Percentiles rank a stretch among this genome's conserved stretches.
phyloP scores from a whole-genome alignment of 768 basidiomycete species.

The Xerocomellus amylosporus region DNA sequence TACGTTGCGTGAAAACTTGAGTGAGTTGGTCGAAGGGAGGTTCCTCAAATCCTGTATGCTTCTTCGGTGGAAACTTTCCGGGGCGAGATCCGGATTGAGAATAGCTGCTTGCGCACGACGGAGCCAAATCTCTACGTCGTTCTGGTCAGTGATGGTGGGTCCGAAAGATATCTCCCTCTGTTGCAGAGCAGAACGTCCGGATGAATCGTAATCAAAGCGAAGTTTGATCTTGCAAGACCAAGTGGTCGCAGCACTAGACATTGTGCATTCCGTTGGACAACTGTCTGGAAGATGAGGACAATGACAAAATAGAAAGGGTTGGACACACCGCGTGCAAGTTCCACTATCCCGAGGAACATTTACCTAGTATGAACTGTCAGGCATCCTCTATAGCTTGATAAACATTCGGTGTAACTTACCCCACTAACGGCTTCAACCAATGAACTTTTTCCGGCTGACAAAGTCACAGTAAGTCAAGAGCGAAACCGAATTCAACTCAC shows the following conservation, averaged over 20 bases:
- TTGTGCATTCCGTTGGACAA: constrained; percentile 53
- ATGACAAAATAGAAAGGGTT: neutral
- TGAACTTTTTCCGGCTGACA: constrained; percentile 56
- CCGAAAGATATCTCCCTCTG: constrained; percentile 29
- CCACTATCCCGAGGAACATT: constrained; percentile 61
- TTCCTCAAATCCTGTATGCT: constrained; percentile 25
- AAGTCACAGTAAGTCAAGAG: neutral
- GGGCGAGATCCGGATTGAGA: constrained; percentile 28
- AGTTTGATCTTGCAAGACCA: constrained; percentile 49
- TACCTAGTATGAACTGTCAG: constrained; percentile 37
- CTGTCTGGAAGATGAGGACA: constrained; percentile 25
- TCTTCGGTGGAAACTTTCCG: constrained; percentile 23
- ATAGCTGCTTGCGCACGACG: constrained; percentile 48
- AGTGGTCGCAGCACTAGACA: constrained; percentile 37
- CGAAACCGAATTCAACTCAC: neutral
- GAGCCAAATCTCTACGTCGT: constrained; percentile 39
- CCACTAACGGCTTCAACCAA: constrained; percentile 57
- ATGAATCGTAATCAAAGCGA: constrained; percentile 31
- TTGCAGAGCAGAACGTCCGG: constrained; percentile 22
- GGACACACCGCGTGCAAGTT: constrained; percentile 52
- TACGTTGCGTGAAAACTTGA: constrained; percentile 49
- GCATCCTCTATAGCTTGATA: neutral
- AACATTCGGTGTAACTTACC: constrained; percentile 31
- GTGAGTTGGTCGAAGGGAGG: constrained; percentile 22
- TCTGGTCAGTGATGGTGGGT: constrained; percentile 27